A percentile compares a stretch with the other conserved stretches of the same genome.
Conservation (phyloP, 2,329 filamentous ascomycete genomes). For the Didymosphaeria variabile region DNA sequence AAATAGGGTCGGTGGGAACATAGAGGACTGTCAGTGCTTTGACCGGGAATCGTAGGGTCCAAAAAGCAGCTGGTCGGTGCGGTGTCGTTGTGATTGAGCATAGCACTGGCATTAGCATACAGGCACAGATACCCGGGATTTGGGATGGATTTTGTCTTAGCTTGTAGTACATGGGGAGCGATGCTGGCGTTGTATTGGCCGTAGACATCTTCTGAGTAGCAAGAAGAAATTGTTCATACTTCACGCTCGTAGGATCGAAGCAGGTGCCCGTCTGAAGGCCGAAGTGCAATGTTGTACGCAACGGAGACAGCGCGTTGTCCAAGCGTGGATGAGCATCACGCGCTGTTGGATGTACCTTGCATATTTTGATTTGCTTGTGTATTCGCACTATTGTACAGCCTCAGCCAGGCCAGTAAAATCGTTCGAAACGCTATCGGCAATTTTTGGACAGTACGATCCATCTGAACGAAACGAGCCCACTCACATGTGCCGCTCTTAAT, state of each 20-base stretch:
- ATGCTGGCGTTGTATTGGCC: too few relatives aligned
- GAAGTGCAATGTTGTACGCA: background rate
- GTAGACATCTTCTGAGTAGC: background rate
- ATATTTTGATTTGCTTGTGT: background rate
- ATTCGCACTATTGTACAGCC: background rate
- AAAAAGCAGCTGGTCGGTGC: background rate
- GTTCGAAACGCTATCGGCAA: background rate
- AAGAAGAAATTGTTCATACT: background rate
- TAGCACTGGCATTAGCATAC: background rate
- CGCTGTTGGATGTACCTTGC: background rate
- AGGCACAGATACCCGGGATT: slow-evolving; percentile 1
- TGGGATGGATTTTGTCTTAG: background rate
- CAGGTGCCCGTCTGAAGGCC: background rate
- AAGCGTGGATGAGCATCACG: background rate
- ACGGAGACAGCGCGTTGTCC: background rate
- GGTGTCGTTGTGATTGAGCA: background rate
- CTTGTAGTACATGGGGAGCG: background rate
- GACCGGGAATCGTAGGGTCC: slow-evolving; percentile 19
- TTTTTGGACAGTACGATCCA: background rate
- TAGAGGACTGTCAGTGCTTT: slow-evolving; percentile 35
- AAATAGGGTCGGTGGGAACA: slow-evolving; percentile 26
- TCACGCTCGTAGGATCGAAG: background rate
- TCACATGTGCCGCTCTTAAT: background rate
- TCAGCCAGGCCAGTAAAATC: background rate
- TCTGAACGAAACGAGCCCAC: background rate